These are phyloP conservation scores for Parmales sp. DNA, from an alignment of 108 stramenopile species.

Conservation along the genomic window DNA sequence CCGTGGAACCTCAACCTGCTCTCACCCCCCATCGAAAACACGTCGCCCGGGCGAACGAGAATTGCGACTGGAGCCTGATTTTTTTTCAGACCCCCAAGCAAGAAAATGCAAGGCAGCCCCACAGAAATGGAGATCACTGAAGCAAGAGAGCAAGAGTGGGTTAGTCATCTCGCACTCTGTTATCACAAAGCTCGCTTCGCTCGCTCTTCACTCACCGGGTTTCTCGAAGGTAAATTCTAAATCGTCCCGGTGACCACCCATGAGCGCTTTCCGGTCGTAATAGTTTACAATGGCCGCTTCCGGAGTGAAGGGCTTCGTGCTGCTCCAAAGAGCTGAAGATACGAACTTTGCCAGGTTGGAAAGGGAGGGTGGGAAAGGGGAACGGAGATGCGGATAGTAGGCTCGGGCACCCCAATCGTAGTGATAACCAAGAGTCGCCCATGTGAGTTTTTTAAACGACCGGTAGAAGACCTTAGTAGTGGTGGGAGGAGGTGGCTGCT, in stretches of 20 bases:
- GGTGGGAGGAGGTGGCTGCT: background rate
- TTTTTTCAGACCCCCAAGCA: slow-evolving; percentile 46
- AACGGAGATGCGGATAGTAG: too few species aligned
- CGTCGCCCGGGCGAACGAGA: slow-evolving; percentile 50
- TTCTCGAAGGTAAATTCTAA: slow-evolving; percentile 35
- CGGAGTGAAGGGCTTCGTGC: slow-evolving; percentile 20
- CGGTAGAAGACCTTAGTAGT: slow-evolving; percentile 37
- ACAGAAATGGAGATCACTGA: slow-evolving; percentile 38
- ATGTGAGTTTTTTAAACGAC: slow-evolving; percentile 40
- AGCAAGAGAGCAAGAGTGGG: too few species aligned
- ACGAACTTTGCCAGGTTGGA: too few species aligned
- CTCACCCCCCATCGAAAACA: slow-evolving; percentile 47
- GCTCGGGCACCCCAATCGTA: too few species aligned
- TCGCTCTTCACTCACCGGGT: background rate
- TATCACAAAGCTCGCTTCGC: background rate
- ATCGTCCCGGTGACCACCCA: slow-evolving; percentile 61
- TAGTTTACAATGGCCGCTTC: slow-evolving; percentile 58
- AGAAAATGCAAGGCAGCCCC: slow-evolving; percentile 48
- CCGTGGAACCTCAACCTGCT: slow-evolving; percentile 49
- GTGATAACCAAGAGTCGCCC: slow-evolving; percentile 58
- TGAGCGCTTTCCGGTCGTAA: slow-evolving; percentile 40
- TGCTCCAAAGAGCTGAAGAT: background rate
- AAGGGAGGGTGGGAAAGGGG: too few species aligned
- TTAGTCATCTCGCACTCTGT: background rate
- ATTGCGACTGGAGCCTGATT: slow-evolving; percentile 44